Evolutionary conservation across 2,329 filamentous ascomycete species (phyloP), one percentile per base, ranked within the genome.

Genomic region (Chaetomiaceae sp.): DNA sequence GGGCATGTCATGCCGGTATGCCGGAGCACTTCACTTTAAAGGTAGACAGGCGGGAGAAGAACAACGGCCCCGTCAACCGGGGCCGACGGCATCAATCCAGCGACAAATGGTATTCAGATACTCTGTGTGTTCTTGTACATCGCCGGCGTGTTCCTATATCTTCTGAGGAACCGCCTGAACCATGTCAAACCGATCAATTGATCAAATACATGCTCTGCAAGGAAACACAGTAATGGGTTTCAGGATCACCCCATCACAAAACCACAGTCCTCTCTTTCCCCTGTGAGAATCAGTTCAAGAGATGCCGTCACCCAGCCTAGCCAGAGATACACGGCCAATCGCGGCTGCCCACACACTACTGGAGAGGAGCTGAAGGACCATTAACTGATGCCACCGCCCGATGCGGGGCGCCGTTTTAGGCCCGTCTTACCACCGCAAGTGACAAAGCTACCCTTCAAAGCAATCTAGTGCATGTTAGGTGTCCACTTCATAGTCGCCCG

Each of bases 21-120:
- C 52, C 16, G 46, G 54, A 42, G 49, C 50, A 66, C 66, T 70
- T 67, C n/a, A n/a, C 70, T 70, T 69, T 67, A 43, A 41, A 50
- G 45, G 45, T 47, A 48, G 70, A 67, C 68, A 71, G 68, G 68
- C 62, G 65, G 60, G 64, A 65, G 60, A 48, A 52, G 33, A 58
- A 51, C 47, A 57, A 55, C 64, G 66, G 46, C 30, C 70, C 70
- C 72, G 71, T 74, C 72, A 74, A 74, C 72, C 72, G 71, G 63
- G 72, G 71, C 55, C 10, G 7, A 37, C 37, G 8, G 38, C 38
- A 45, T 47, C 27, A 44, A 45, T 47, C 27, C 36, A 34, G 27
- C 9, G 16, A 29, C 40, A 32, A 45, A 40, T 20, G 34, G 25
- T 29, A 20, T 29, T 48, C 16, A 30, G 11, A 14, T n/a, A 40